Conservation (phyloP, 176 grass and related monocot genomes). For the Coix lacrymajobi region DNA sequence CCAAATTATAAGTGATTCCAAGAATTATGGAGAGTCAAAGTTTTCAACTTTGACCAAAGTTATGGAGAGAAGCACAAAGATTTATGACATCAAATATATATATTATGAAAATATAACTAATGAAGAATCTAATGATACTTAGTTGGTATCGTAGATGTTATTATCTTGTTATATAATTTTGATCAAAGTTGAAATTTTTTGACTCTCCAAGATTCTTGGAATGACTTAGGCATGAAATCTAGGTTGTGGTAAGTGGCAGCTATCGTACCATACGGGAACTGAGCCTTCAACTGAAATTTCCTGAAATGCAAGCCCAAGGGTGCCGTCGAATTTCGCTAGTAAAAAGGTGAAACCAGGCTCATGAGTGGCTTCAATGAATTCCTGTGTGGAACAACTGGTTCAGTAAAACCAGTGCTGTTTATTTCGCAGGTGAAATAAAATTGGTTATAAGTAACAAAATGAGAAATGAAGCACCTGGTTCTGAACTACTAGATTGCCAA, state of each 20-base stretch:
- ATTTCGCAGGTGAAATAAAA: background rate
- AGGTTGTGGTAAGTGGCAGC: background rate
- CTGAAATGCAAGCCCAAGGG: constrained; percentile 90
- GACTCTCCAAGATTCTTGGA: too few relatives aligned
- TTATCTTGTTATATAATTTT: too few relatives aligned
- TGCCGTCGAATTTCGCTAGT: constrained; percentile 85
- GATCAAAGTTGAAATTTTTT: too few relatives aligned
- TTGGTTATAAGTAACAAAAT: background rate
- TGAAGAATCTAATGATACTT: too few relatives aligned
- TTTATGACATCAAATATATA: too few relatives aligned
- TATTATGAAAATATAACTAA: too few relatives aligned
- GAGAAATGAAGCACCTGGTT: constrained; percentile 52
- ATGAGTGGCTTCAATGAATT: constrained; percentile 87
- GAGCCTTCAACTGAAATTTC: constrained; percentile 85
- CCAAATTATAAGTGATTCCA: too few relatives aligned
- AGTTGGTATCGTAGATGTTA: too few relatives aligned
- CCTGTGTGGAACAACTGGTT: constrained; percentile 49
- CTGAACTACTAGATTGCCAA: constrained; percentile 63
- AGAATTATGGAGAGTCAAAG: too few relatives aligned
- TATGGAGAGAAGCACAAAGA: too few relatives aligned
- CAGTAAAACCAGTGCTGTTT: background rate
- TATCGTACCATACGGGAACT: constrained; percentile 69
- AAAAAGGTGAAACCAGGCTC: constrained; percentile 74
- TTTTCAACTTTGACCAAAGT: too few relatives aligned
- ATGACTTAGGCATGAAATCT: background rate